Evolutionary conservation across 495 filamentous ascomycete species (phyloP).

Genomic region (Aspergillus affinis): DNA sequence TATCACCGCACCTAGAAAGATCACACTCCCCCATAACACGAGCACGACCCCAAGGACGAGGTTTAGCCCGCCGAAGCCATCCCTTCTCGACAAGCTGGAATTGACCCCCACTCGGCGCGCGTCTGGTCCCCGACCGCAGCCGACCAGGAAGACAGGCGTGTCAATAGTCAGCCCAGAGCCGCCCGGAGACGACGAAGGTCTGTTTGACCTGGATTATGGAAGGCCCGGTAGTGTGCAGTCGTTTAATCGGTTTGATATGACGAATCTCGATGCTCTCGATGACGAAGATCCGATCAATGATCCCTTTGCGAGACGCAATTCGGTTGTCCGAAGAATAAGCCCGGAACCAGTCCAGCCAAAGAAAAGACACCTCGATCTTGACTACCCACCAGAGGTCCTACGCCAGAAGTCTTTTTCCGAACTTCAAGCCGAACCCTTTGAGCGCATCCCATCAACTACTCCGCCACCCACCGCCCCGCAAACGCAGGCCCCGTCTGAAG

Average conservation of each 20-base stretch:
- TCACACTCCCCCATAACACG: conserved; percentile 39
- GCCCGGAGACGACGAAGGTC: conserved; percentile 26
- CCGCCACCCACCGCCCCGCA: conserved; percentile 7
- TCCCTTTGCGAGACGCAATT: conserved; percentile 30
- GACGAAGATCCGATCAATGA: conserved; percentile 33
- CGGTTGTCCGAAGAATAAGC: conserved; percentile 16
- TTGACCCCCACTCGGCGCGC: conserved; percentile 41
- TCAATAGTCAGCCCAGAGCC: conserved; percentile 19
- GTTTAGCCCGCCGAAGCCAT: conserved; percentile 47
- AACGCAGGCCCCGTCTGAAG: conserved; percentile 19
- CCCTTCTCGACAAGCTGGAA: conserved; percentile 42
- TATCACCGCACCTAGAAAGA: conserved; percentile 32
- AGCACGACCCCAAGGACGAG: conserved; percentile 42
- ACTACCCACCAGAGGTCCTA: conserved; percentile 44
- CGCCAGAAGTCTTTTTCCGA: conserved; percentile 43
- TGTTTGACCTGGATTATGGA: conserved; percentile 24
- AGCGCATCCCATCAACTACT: conserved; percentile 33
- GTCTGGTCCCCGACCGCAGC: conserved; percentile 34
- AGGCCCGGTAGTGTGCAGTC: conserved; percentile 32
- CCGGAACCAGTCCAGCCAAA: conserved; percentile 23
- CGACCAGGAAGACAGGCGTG: conserved; percentile 18
- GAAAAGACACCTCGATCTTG: conserved; percentile 39
- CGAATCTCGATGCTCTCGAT: conserved; percentile 34
- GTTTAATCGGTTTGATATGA: conserved; percentile 35
- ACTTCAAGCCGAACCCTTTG: conserved; percentile 47